A percentile compares a stretch with the other conserved stretches of the same genome.
These are phyloP conservation scores for Malus hybrid DNA, from an alignment of 331 rosid genomes.

Conservation along the genomic window DNA sequence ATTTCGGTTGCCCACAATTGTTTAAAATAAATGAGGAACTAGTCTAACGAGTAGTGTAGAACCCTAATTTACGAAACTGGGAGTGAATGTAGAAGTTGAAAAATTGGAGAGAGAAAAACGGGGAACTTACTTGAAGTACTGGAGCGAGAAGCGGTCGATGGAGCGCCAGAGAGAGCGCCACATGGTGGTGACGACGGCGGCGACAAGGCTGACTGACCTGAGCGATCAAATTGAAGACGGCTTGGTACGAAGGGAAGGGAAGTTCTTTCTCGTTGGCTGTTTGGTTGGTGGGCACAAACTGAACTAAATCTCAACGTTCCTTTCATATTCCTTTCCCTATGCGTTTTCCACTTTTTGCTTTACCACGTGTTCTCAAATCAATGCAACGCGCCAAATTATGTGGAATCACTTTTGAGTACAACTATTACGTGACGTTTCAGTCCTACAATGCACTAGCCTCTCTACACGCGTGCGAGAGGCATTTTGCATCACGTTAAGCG, in stretches of 20 bases:
- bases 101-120: not conserved
- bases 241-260: not conserved
- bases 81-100: not conserved
- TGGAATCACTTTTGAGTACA: no score
- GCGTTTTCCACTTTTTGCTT: no score
- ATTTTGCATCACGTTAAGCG: no score
- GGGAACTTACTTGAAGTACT: constrained; percentile 52
- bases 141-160: constrained; percentile 78
- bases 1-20: not conserved
- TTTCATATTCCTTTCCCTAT: no score
- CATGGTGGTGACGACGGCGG: constrained; percentile 19
- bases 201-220: not conserved
- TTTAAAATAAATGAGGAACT: not conserved
- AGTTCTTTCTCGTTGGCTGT: not conserved
- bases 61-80: not conserved
- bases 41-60: not conserved
- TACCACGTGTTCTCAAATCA: no score
- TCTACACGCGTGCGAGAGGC: no score
- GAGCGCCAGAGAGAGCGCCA: constrained; percentile 72
- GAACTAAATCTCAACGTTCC: no score
- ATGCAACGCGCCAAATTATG: no score
- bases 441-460: no score
- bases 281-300: not conserved
- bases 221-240: not conserved
- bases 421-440: no score